Percentiles rank a stretch among this genome's conserved stretches.
Evolutionary conservation across 139 green algal species (phyloP).

Genomic region (Penium margaritaceum): DNA sequence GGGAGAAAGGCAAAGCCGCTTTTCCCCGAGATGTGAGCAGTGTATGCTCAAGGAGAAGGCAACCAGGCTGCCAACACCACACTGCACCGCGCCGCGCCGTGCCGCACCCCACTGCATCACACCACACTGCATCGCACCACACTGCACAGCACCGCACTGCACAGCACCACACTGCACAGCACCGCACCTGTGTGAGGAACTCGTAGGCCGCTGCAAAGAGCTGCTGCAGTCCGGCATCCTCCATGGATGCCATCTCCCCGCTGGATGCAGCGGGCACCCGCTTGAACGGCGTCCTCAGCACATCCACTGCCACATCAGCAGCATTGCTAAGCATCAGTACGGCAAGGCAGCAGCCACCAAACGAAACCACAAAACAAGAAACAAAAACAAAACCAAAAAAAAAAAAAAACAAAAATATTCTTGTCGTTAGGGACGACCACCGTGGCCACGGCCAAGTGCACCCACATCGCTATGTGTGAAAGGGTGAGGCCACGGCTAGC

Average conservation of each 20-base stretch:
- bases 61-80: background rate
- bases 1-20: background rate
- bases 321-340: too few relatives aligned
- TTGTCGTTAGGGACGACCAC: background rate
- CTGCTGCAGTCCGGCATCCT: constrained; percentile 2
- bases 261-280: background rate
- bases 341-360: too few relatives aligned
- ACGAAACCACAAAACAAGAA: background rate
- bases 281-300: background rate
- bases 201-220: background rate
- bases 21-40: background rate
- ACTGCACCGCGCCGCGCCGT: too few relatives aligned
- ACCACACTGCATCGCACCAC: background rate
- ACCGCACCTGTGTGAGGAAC: background rate
- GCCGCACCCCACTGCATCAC: too few relatives aligned
- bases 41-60: background rate
- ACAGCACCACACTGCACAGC: background rate
- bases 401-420: background rate
- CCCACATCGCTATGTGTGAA: background rate
- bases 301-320: background rate
- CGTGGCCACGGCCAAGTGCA: background rate
- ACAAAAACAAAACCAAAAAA: background rate
- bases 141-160: background rate
- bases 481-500: too few relatives aligned
- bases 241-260: background rate